Percentiles rank a stretch among this genome's conserved stretches.
These are phyloP conservation scores for Cystofilobasidium macerans DNA, from an alignment of 768 basidiomycete genomes.

Conservation along the genomic window DNA sequence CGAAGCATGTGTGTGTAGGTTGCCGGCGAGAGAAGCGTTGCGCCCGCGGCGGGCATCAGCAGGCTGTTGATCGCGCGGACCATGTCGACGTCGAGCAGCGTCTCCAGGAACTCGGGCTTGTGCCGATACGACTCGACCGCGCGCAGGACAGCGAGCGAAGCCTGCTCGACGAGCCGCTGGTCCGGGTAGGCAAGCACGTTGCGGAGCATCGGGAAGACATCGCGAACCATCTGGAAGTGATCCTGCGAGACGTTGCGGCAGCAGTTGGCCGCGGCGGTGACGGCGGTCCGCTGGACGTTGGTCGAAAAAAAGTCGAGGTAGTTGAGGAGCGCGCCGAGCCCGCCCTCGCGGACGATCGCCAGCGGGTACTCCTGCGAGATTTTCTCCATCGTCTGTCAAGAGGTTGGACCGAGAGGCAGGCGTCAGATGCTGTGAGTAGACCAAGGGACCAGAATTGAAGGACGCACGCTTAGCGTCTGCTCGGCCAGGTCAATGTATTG, in stretches of 20 bases:
- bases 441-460: neutral
- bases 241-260: conserved; percentile 85
- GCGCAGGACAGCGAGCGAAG: conserved; percentile 86
- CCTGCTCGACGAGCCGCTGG: conserved; percentile 93
- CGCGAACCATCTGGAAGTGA: conserved; percentile 75
- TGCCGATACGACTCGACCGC: conserved; percentile 85
- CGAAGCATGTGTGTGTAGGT: conserved; percentile 82
- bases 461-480: conserved; percentile 90
- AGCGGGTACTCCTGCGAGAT: conserved; percentile 95
- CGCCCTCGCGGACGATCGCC: conserved; percentile 90
- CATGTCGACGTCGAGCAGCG: conserved; percentile 58
- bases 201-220: conserved; percentile 73
- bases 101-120: conserved; percentile 73
- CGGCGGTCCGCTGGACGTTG: conserved; percentile 88
- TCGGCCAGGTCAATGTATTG: conserved; percentile 97
- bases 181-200: conserved; percentile 86
- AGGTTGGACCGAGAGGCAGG: neutral
- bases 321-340: conserved; percentile 79
- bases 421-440: neutral
- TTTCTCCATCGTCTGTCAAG: conserved; percentile 83
- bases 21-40: conserved; percentile 69
- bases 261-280: conserved; percentile 93
- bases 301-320: conserved; percentile 98
- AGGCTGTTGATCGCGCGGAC: conserved; percentile 76
- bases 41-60: conserved; percentile 65